Conservation (phyloP, 192 early-diverging fungal species). For the Podila epigama region DNA sequence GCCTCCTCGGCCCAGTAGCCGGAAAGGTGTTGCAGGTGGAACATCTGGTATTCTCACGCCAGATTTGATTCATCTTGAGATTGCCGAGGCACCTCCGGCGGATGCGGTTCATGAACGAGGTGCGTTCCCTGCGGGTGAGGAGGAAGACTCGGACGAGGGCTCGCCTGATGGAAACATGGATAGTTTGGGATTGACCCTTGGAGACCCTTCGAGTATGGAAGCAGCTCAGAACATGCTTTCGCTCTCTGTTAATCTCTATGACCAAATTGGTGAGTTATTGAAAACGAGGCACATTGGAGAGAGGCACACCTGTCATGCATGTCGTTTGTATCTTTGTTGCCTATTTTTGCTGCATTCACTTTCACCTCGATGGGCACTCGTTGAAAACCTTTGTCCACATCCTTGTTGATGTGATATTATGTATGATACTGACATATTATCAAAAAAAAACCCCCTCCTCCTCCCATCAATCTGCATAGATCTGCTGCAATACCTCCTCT, state of each 20-base stretch:
- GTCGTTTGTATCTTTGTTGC: too few species aligned
- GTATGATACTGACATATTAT: background rate
- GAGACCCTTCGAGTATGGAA: slow-evolving; percentile 64
- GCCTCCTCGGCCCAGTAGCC: slow-evolving; percentile 4
- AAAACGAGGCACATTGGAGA: too few species aligned
- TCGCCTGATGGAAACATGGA: slow-evolving; percentile 27
- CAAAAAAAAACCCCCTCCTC: too few species aligned
- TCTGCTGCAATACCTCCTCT: slow-evolving; percentile 78
- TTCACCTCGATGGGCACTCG: too few species aligned
- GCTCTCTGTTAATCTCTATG: slow-evolving; percentile 73
- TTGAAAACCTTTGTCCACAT: background rate
- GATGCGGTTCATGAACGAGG: background rate
- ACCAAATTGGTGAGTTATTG: slow-evolving; percentile 64
- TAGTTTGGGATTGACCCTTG: slow-evolving; percentile 66
- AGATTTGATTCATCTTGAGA: slow-evolving; percentile 2
- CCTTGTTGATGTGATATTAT: background rate
- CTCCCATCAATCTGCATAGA: slow-evolving; percentile 47
- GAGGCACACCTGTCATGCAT: too few species aligned
- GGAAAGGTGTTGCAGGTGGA: slow-evolving; percentile 1
- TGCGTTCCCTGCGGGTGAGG: background rate
- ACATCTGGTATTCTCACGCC: slow-evolving; percentile 3
- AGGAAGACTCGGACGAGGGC: slow-evolving; percentile 5
- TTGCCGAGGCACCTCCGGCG: slow-evolving; percentile 1
- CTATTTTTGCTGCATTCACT: too few species aligned
- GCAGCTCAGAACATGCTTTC: slow-evolving; percentile 63